These are phyloP conservation scores for Aspergillus sp. DNA, from an alignment of 2,329 filamentous ascomycete genomes.

Conservation along the genomic window DNA sequence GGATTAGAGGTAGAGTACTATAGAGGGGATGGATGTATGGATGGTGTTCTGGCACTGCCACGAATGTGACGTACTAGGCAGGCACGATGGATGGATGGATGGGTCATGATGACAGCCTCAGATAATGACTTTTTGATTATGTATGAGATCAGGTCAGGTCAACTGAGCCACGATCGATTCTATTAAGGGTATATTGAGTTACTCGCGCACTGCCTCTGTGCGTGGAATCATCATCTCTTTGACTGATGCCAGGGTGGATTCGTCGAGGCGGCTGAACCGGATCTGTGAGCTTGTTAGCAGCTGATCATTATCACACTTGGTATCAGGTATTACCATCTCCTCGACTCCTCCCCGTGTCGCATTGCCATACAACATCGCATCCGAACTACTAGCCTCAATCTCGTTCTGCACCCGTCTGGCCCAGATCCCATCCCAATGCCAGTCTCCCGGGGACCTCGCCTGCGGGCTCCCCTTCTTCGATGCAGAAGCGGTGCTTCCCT, in stretches of 20 bases:
- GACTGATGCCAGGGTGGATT: conserved; percentile 32
- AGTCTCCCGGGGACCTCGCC: conserved; percentile 70
- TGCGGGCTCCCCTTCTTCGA: conserved; percentile 49
- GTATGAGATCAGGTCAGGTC: conserved; percentile 1
- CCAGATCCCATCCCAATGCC: conserved; percentile 99
- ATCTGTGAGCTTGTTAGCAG: conserved; percentile 34
- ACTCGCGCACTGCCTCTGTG: conserved; percentile 28
- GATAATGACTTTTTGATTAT: neutral
- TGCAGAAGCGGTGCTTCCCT: conserved; percentile 31
- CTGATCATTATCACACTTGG: neutral
- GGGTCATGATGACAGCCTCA: neutral
- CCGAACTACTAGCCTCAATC: conserved; percentile 74
- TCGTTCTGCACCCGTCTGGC: conserved; percentile 82
- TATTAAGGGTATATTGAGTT: conserved; percentile 9
- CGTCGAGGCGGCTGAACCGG: conserved; percentile 43
- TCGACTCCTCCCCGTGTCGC: conserved; percentile 58
- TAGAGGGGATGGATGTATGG: neutral
- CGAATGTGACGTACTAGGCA: neutral
- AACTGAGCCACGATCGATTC: neutral
- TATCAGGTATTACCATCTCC: conserved; percentile 62
- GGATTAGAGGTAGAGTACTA: neutral
- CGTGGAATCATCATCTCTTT: conserved; percentile 41
- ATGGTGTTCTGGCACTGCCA: neutral
- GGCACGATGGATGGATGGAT: neutral
- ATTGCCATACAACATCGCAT: conserved; percentile 75